Base-by-base conservation (phyloP, 768 basidiomycete species). In the Lentinula aciculospora region DNA sequence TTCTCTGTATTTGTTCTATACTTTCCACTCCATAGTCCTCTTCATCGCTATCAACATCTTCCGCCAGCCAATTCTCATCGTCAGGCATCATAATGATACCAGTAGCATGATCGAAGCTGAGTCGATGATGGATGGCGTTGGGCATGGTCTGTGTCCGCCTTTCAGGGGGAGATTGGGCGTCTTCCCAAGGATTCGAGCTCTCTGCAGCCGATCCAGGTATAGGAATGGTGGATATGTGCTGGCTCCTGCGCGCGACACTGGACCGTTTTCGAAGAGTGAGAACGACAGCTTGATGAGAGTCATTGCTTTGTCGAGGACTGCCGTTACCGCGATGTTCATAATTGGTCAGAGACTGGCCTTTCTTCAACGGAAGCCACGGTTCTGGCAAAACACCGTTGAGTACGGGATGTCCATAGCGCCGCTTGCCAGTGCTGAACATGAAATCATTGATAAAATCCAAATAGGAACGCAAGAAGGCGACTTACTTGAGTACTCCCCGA, bases 381-480 rank as follows among this genome's bases (percentile, higher is more conserved):
- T 88, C 85, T 2, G 96, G 96, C 0, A 98, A 81, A 3, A 90
- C 82, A 2, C 96, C 96, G n/a, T 88, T 92, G 21, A 98, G 79
- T 1, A 94, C 96, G 3, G 96, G 96, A 68, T 98, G 96, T 0
- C 92, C 94, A 64, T 98, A 98, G 40, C 95, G 85, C 50, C 91
- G 77, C 69, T 95, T 93, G 9, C 94, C 94, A n/a, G 94, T 97
- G 68, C 92, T 94, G 60, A 32, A 37, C 42, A 28, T 13, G 40
- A 25, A 53, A 47, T 60, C 64, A 58, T 37, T 23, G n/a, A 21
- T 10, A 27, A n/a, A 58, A 3, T 65, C 45, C 21, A 10, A 15
- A 10, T 13, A 31, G 25, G 3, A 27, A 21, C 8, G 49, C 23
- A 58, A 17, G 45, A 44, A 12, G 23, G 32, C 53, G 48, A 64